Percentiles rank a stretch among this genome's conserved stretches.
These are phyloP conservation scores for Pterulicium gracile DNA, from an alignment of 1,284 basidiomycete species.

Conservation along the genomic window DNA sequence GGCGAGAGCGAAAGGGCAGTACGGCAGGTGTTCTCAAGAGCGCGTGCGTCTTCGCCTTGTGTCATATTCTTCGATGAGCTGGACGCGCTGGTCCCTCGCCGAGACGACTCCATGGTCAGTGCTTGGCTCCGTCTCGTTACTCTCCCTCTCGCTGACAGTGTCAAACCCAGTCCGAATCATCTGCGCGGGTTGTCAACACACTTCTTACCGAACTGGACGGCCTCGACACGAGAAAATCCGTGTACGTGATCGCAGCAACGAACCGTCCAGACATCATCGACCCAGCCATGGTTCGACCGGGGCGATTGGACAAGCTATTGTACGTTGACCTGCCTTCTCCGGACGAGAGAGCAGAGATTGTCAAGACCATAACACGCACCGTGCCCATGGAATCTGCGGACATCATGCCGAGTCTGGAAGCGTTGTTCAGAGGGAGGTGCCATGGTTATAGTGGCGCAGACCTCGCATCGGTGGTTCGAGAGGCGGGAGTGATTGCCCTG, in stretches of 20 bases:
- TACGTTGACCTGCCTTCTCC: conserved; percentile 87
- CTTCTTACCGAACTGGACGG: conserved; percentile 95
- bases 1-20: conserved; percentile 96
- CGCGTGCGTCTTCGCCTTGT: conserved; percentile 80
- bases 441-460: conserved; percentile 90
- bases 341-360: conserved; percentile 78
- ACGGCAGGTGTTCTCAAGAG: conserved; percentile 85
- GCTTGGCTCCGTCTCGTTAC: background rate
- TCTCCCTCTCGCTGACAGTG: conserved; percentile 7
- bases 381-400: conserved; percentile 49
- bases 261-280: conserved; percentile 99
- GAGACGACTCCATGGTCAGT: conserved; percentile 83
- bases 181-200: conserved; percentile 95
- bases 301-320: conserved; percentile 90
- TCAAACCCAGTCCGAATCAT: conserved; percentile 74
- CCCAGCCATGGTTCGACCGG: conserved; percentile 96
- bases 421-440: conserved; percentile 48
- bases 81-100: conserved; percentile 88
- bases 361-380: conserved; percentile 62
- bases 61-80: conserved; percentile 96
- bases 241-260: conserved; percentile 95
- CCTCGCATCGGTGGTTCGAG: conserved; percentile 76
- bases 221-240: conserved; percentile 80
- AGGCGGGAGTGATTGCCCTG: conserved; percentile 84
- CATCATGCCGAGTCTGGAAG: conserved; percentile 28